Percentiles rank a stretch among this genome's conserved stretches.
Conservation (phyloP, 1,284 basidiomycete species). For the Cryptococcus sp. region DNA sequence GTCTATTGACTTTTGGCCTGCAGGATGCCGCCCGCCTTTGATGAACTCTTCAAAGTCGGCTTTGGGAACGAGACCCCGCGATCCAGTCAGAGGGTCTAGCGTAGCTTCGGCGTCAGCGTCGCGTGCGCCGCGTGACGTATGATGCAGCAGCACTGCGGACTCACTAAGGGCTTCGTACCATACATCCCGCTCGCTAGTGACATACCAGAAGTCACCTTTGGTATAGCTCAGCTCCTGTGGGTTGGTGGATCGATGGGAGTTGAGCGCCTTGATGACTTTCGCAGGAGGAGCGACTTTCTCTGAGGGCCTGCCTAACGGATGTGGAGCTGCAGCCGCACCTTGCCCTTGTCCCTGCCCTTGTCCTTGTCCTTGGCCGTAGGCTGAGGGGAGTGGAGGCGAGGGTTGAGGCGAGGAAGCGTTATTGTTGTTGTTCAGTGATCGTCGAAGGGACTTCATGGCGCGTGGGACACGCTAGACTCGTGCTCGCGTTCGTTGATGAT, state of each 20-base stretch:
- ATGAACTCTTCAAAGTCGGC: conserved; percentile 82
- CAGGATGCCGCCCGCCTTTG: conserved; percentile 60
- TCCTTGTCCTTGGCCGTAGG: neutral
- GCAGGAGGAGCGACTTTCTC: conserved; percentile 79
- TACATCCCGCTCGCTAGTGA: conserved; percentile 67
- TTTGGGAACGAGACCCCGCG: conserved; percentile 87
- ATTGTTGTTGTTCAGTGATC: conserved; percentile 71
- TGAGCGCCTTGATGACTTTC: conserved; percentile 89
- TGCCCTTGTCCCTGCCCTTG: neutral
- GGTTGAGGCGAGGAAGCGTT: conserved; percentile 26
- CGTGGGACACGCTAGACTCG: neutral
- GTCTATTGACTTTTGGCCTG: conserved; percentile 17
- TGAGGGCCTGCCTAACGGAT: conserved; percentile 65
- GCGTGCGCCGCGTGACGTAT: neutral
- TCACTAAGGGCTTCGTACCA: conserved; percentile 82
- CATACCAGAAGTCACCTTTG: conserved; percentile 98
- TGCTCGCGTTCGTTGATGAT: conserved; percentile 1
- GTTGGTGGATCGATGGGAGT: conserved; percentile 67
- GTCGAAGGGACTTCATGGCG: conserved; percentile 79
- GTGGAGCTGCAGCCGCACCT: conserved; percentile 51
- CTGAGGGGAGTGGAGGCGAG: conserved; percentile 21
- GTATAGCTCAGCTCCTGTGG: conserved; percentile 88
- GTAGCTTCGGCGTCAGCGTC: conserved; percentile 1
- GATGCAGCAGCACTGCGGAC: conserved; percentile 22
- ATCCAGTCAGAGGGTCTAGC: conserved; percentile 77